A percentile compares a stretch with the other conserved stretches of the same genome.
Evolutionary conservation across 139 green algal species (phyloP).

Genomic region (Chlorella vulgaris): DNA sequence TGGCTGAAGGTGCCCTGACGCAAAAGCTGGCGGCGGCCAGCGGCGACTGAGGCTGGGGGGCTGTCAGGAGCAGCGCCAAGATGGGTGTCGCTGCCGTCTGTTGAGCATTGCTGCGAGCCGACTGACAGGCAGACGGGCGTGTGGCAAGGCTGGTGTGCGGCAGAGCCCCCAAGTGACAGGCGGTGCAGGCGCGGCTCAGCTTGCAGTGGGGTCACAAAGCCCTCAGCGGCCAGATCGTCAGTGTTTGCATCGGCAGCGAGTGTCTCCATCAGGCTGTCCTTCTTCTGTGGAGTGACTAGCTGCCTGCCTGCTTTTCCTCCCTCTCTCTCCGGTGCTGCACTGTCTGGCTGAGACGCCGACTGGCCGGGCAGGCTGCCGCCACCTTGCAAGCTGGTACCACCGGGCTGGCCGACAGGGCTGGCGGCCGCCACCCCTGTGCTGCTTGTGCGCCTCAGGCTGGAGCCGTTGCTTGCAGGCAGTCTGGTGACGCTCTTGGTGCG

Average conservation of each 20-base stretch:
- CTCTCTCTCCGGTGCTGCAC: background rate
- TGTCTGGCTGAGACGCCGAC: background rate
- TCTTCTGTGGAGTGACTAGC: background rate
- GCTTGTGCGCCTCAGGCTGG: background rate
- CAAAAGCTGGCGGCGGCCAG: background rate
- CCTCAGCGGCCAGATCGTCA: no score
- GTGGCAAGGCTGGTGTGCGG: no score
- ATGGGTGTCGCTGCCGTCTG: no score
- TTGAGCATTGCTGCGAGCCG: no score
- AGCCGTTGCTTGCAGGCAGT: background rate
- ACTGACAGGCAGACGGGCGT: no score
- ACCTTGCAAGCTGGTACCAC: background rate
- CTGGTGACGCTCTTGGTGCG: background rate
- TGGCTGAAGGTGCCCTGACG: conserved; percentile 24
- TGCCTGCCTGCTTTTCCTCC: background rate
- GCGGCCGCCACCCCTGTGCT: background rate
- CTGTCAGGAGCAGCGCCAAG: background rate
- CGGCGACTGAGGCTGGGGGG: background rate
- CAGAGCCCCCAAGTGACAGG: no score
- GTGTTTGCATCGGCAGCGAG: no score
- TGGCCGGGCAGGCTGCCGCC: background rate
- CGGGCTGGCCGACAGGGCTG: background rate
- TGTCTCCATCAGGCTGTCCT: no score
- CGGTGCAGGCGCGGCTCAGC: no score
- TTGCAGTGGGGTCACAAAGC: no score